These are phyloP conservation scores for Verticillium albo-atrum DNA, from an alignment of 2,329 filamentous ascomycete genomes.

Conservation along the genomic window DNA sequence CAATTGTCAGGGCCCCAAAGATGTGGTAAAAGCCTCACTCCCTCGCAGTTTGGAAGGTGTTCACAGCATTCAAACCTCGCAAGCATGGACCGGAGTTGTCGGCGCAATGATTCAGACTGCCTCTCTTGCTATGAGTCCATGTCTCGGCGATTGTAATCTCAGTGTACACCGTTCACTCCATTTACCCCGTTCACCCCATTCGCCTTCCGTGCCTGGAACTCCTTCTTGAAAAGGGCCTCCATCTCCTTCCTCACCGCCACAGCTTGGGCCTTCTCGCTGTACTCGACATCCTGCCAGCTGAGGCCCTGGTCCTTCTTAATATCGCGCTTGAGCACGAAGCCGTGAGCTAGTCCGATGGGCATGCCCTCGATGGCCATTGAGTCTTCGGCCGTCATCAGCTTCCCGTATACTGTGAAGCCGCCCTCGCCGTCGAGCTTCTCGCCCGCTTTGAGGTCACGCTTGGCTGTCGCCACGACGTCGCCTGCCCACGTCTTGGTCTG, in stretches of 20 bases:
- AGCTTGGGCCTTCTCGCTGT: slow-evolving; percentile 29
- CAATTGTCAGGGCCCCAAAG: not conserved
- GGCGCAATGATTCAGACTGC: too few species aligned
- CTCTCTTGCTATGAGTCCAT: too few species aligned
- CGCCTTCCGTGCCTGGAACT: slow-evolving; percentile 13
- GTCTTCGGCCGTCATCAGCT: slow-evolving; percentile 32
- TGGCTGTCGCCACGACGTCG: slow-evolving; percentile 41
- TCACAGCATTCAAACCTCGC: not conserved
- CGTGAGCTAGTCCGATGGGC: slow-evolving; percentile 37
- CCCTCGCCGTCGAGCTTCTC: slow-evolving; percentile 47
- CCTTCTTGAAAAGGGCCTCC: slow-evolving; percentile 30
- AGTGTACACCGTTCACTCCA: not conserved
- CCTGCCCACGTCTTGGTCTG: slow-evolving; percentile 37
- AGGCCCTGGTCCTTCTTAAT: slow-evolving; percentile 35
- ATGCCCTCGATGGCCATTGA: slow-evolving; percentile 35
- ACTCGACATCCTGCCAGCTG: slow-evolving; percentile 40
- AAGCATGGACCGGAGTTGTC: not conserved
- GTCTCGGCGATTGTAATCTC: too few species aligned
- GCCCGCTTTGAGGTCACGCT: slow-evolving; percentile 35
- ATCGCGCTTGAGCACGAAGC: slow-evolving; percentile 32
- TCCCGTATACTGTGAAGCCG: slow-evolving; percentile 40
- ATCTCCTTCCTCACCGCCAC: slow-evolving; percentile 36
- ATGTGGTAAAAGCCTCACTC: not conserved
- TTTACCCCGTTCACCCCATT: slow-evolving; percentile 10
- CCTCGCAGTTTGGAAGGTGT: not conserved